These are phyloP conservation scores for Thraustochytrium sp. DNA, from an alignment of 352 stramenopile genomes.

Conservation along the genomic window DNA sequence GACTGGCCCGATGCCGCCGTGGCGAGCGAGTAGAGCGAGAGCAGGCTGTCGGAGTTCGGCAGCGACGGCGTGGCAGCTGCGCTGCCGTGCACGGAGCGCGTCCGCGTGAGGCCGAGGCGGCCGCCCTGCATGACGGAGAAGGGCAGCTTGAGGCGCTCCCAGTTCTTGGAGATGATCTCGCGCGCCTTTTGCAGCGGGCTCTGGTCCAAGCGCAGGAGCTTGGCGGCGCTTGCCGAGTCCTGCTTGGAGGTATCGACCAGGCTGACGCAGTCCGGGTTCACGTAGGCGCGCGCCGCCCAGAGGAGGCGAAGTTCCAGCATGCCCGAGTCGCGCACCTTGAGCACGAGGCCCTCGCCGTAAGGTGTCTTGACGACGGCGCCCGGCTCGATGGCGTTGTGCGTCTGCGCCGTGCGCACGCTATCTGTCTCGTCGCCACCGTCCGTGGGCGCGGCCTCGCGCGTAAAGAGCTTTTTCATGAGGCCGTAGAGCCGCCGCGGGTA, in stretches of 20 bases:
- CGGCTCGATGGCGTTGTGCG: neutral
- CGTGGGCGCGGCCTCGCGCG: neutral
- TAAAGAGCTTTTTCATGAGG: conserved; percentile 23
- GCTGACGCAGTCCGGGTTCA: neutral
- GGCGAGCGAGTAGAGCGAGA: conserved; percentile 19
- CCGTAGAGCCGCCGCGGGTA: conserved; percentile 6
- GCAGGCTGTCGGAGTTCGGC: neutral
- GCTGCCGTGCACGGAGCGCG: neutral
- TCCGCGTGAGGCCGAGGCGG: neutral
- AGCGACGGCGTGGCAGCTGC: neutral
- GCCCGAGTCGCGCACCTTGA: neutral
- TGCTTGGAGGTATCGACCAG: neutral
- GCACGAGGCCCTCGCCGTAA: neutral
- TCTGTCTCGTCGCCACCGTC: no score
- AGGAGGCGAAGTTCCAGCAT: neutral
- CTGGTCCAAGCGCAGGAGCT: neutral
- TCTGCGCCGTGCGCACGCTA: neutral
- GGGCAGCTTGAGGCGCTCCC: conserved; percentile 25
- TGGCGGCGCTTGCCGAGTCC: neutral
- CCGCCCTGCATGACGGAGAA: neutral
- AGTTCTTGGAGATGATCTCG: conserved; percentile 13
- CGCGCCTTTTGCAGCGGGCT: conserved; percentile 23
- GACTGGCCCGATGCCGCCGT: neutral
- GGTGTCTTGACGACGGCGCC: neutral
- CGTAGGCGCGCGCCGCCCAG: neutral